Percentiles rank a stretch among this genome's conserved stretches.
phyloP scores from a whole-genome alignment of 371 early-diverging fungal species.

The Basidiobolus heterosporus region DNA sequence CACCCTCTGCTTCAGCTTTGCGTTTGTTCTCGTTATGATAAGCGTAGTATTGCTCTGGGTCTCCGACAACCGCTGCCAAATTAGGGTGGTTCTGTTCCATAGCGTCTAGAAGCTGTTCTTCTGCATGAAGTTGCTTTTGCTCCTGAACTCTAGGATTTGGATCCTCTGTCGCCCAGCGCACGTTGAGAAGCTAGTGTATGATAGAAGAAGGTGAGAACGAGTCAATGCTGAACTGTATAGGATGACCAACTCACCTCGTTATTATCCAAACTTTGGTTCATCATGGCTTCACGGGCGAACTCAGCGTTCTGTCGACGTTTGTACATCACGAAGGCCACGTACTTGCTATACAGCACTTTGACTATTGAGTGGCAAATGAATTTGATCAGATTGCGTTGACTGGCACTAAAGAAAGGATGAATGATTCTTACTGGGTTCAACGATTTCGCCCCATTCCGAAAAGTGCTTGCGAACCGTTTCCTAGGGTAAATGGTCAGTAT shows the following conservation, averaged over 20 bases:
- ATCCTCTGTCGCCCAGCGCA: slow-evolving; percentile 63
- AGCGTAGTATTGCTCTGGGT: no score
- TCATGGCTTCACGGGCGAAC: slow-evolving; percentile 82
- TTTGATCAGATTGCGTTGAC: background rate
- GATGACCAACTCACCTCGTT: slow-evolving; percentile 17
- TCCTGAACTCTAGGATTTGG: slow-evolving; percentile 45
- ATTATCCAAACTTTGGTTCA: slow-evolving; percentile 57
- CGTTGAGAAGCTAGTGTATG: slow-evolving; percentile 1
- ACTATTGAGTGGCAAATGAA: slow-evolving; percentile 11
- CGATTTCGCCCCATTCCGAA: slow-evolving; percentile 61
- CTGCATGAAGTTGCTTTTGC: slow-evolving; percentile 27
- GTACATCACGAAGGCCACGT: slow-evolving; percentile 68
- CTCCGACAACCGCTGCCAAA: no score
- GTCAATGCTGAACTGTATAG: background rate
- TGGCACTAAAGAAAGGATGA: background rate
- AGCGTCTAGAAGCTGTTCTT: slow-evolving; percentile 5
- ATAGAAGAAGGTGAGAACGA: background rate
- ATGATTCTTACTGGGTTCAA: slow-evolving; percentile 25
- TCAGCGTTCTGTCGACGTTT: slow-evolving; percentile 50
- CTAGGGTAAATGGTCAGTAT: no score
- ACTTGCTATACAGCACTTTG: slow-evolving; percentile 39
- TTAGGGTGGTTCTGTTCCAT: no score
- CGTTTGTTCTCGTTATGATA: no score
- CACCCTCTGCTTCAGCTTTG: no score
- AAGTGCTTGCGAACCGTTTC: slow-evolving; percentile 47